phyloP scores from a whole-genome alignment of 2,329 filamentous ascomycete genomes.

The Blastomyces parvus region DNA sequence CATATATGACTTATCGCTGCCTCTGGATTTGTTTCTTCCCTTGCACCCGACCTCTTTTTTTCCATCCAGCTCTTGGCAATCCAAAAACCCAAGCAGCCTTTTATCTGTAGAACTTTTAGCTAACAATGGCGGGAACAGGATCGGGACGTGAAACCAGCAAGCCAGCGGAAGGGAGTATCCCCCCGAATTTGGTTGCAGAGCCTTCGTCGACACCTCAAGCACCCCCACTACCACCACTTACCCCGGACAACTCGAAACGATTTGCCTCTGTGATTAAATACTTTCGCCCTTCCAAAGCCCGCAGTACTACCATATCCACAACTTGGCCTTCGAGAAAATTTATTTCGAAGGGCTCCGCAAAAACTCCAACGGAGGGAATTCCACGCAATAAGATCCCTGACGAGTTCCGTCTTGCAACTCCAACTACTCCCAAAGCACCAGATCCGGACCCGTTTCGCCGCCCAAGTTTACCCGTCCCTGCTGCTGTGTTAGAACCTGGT shows the following conservation, averaged over 20 bases:
- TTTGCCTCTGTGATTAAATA: slow-evolving; percentile 16
- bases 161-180: background rate
- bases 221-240: background rate
- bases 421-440: background rate
- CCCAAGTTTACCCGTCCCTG: slow-evolving; percentile 1
- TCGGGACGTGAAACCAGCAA: slow-evolving; percentile 2
- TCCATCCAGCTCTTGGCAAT: background rate
- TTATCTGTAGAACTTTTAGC: background rate
- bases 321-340: slow-evolving; percentile 7
- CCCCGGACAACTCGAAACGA: slow-evolving; percentile 11
- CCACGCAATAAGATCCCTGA: slow-evolving; percentile 3
- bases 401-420: background rate
- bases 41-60: background rate
- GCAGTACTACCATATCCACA: slow-evolving; percentile 8
- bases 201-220: background rate
- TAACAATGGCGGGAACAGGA: slow-evolving; percentile 6
- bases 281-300: slow-evolving; percentile 11
- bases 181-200: background rate
- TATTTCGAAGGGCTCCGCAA: background rate
- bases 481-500: slow-evolving; percentile 2
- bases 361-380: background rate
- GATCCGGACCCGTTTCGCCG: background rate
- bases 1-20: background rate
- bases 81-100: background rate
- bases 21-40: background rate